Base-by-base conservation (phyloP, 208 protist genomes). In the Cochliopodium minus region DNA sequence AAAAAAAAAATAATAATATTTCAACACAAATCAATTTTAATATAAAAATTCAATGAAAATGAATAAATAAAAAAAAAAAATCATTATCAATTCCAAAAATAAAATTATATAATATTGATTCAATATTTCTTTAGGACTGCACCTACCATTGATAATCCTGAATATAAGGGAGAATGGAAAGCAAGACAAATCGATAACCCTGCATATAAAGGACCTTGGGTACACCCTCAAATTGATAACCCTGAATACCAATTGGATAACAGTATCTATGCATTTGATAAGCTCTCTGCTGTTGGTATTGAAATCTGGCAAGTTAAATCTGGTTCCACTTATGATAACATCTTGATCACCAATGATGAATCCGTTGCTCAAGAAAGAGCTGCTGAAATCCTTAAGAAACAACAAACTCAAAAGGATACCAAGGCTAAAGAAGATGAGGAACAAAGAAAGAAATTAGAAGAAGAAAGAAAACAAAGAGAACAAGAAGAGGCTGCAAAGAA, bases 231-330 rank as follows among this genome's bases (percentile, higher is more conserved):
- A 62, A 86, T 95, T 57, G 57, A 57, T 25, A 95, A 95, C 72
- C 87, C 87, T 20, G 76, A 76, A 5, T 95, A 82, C 71, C 61
- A 67, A 47, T 39, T 42, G 5, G 80, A 89, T 64, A 29, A 66
- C 4, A 57, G 74, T 30, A 67, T 93, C 10, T 74, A 78, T 39
- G 1, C 35, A 7, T 88, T 86, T 71, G 55, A 72, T 17, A 74
- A 79, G 32, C 61, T 89, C 43, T 56, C 67, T 60, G 64, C 71
- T 62, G 74, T 93, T 43, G 89, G 86, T 50, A 78, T 95, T 48
- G 89, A 95, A 46, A 61, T 94, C n/a, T 94, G 86, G 89, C 84
- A 92, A 71, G 86, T 94, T 42, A 86, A 92, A 75, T 68, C 80
- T 23, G 90, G 90, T 57, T 82, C 82, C 68, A 91, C 94, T 69